These are phyloP conservation scores for Thuidium tamariscinum DNA, from an alignment of 225 moss, liverwort and hornwort genomes.

Conservation along the genomic window DNA sequence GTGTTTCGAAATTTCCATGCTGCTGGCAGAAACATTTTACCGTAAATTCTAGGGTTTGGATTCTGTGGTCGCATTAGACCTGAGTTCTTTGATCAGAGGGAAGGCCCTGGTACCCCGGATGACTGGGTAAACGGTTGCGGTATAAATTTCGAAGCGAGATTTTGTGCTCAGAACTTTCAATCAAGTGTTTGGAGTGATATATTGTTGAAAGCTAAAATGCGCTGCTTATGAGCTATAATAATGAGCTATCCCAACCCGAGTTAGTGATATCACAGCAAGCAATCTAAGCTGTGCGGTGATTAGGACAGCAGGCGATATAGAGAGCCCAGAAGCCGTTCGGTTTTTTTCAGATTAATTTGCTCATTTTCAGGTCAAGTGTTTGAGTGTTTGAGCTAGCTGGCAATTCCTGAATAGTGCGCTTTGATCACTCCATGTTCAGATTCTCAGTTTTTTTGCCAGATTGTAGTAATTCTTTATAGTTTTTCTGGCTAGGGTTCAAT, in stretches of 20 bases:
- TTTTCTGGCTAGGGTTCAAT: not conserved
- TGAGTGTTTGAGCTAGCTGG: not conserved
- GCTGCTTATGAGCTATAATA: not conserved
- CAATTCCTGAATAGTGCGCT: not conserved
- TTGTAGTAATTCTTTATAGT: not conserved
- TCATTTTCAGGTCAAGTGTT: not conserved
- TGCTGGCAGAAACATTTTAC: not conserved
- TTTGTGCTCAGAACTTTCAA: not conserved
- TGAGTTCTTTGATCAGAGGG: not conserved
- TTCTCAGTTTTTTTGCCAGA: not conserved
- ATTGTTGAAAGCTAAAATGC: not conserved
- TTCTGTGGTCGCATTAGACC: not conserved
- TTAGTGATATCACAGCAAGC: not conserved
- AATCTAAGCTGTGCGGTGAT: not conserved
- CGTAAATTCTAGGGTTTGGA: not conserved
- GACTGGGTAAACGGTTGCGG: not conserved
- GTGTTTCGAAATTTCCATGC: not conserved
- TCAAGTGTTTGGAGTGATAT: not conserved
- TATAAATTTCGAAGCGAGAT: not conserved
- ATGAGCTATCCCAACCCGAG: not conserved
- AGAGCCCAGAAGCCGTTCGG: not conserved
- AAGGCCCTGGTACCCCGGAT: not conserved
- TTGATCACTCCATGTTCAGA: not conserved
- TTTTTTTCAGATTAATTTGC: not conserved
- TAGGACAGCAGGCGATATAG: not conserved